Evolutionary conservation across 202 grass and related monocot species (phyloP).

Genomic region (Schoenoplectus triqueter): DNA sequence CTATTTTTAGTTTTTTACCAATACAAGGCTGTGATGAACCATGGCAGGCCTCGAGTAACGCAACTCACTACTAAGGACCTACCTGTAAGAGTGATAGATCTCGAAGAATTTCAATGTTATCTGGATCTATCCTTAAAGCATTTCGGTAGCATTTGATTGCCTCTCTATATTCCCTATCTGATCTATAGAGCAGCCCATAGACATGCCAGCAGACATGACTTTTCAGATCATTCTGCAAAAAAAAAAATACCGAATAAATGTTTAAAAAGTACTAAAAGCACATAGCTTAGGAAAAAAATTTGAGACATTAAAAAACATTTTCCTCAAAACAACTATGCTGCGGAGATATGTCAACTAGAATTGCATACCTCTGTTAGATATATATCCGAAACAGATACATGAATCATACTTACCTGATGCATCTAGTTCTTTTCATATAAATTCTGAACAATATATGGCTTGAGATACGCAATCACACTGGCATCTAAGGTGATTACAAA

Average conservation of each 20-base stretch:
- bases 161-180: slow-evolving; percentile 99
- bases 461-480: too few species aligned
- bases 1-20: neutral
- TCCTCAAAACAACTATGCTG: too few species aligned
- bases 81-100: slow-evolving; percentile 98
- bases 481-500: too few species aligned
- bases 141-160: slow-evolving; percentile 99
- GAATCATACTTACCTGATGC: too few species aligned
- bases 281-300: neutral
- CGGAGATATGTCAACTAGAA: too few species aligned
- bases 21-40: neutral
- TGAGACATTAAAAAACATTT: too few species aligned
- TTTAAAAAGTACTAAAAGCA: slow-evolving; percentile 4
- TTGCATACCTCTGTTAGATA: too few species aligned
- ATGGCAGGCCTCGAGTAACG: neutral
- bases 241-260: slow-evolving; percentile 4
- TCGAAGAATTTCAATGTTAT: slow-evolving; percentile 99
- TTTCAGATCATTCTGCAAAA: slow-evolving; percentile 93
- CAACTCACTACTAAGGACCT: slow-evolving; percentile 34
- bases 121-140: slow-evolving; percentile 96
- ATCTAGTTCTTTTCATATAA: too few species aligned
- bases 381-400: too few species aligned
- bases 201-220: slow-evolving; percentile 99
- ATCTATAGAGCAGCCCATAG: slow-evolving; percentile 97
- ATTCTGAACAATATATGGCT: too few species aligned